Percentiles rank a stretch among this genome's conserved stretches.
Conservation (phyloP, 208 protist genomes). For the Leishmania amazonensis region DNA sequence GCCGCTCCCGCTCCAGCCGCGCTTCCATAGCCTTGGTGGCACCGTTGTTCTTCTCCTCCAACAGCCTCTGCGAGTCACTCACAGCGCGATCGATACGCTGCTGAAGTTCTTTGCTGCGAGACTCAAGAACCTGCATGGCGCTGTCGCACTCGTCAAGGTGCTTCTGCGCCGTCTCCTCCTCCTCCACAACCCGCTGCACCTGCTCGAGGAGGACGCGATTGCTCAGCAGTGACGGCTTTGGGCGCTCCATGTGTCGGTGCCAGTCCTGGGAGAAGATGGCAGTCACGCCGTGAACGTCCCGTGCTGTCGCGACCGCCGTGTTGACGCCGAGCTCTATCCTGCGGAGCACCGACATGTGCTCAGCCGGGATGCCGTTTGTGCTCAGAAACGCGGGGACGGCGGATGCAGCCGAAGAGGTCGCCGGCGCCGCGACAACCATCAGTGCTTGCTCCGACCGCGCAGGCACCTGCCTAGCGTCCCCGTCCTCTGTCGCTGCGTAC, state of each 20-base stretch:
- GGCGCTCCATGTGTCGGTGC: constrained; percentile 35
- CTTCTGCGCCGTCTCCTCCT: constrained; percentile 49
- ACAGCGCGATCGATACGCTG: constrained; percentile 60
- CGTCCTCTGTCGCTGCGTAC: constrained; percentile 27
- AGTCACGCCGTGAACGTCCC: constrained; percentile 53
- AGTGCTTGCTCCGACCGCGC: constrained; percentile 5
- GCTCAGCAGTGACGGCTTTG: constrained; percentile 66
- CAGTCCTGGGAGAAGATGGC: constrained; percentile 48
- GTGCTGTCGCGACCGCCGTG: constrained; percentile 37
- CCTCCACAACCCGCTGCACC: constrained; percentile 59
- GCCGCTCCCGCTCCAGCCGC: constrained; percentile 32
- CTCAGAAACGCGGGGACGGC: constrained; percentile 28
- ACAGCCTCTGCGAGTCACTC: constrained; percentile 59
- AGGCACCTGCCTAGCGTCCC: not conserved
- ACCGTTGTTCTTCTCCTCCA: constrained; percentile 61
- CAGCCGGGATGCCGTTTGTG: constrained; percentile 44
- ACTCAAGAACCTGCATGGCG: constrained; percentile 53
- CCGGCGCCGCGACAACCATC: constrained; percentile 1
- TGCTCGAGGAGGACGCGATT: constrained; percentile 58
- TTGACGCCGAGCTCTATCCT: constrained; percentile 62
- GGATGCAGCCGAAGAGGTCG: not conserved
- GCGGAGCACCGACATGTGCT: constrained; percentile 77
- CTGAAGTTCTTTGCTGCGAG: constrained; percentile 62
- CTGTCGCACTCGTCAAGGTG: constrained; percentile 57
- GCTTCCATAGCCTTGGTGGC: constrained; percentile 40